Conservation (phyloP, 257 asterid species). For the Solanum medicagineum region DNA sequence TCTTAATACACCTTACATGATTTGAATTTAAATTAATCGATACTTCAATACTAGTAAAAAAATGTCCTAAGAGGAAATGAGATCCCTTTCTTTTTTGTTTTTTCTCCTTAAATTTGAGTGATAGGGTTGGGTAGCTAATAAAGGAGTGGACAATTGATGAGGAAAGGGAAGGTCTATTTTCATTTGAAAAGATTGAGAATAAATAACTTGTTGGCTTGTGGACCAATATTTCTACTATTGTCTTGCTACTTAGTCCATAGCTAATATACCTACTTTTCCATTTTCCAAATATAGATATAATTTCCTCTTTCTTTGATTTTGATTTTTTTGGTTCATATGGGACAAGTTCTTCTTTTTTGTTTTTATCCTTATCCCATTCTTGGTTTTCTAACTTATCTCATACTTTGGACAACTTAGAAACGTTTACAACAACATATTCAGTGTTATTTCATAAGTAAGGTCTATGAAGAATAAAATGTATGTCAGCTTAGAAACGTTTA, state of each 20-base stretch:
- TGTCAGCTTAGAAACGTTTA: too few species aligned
- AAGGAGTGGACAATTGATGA: constrained; percentile 4
- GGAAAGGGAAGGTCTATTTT: constrained; percentile 8
- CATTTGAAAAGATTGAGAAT: neutral
- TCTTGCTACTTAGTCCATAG: neutral
- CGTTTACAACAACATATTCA: too few species aligned
- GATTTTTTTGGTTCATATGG: neutral
- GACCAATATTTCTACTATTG: constrained; percentile 1
- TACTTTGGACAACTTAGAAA: neutral
- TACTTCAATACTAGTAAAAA: neutral
- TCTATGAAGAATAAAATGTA: too few species aligned
- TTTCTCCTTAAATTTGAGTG: neutral
- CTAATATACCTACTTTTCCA: neutral
- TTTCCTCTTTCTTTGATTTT: constrained; percentile 10
- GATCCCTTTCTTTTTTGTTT: neutral
- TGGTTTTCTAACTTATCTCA: neutral
- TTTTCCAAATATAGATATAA: neutral
- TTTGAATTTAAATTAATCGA: neutral
- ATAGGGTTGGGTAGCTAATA: neutral
- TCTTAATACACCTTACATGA: too few species aligned
- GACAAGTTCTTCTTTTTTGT: too few species aligned
- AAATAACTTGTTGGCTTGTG: neutral
- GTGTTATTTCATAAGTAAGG: too few species aligned
- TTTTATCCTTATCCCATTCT: neutral
- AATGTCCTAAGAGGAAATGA: neutral